Percentiles rank a stretch among this genome's conserved stretches.
phyloP scores from a whole-genome alignment of 2,329 filamentous ascomycete genomes.

The Camillea tinctor region DNA sequence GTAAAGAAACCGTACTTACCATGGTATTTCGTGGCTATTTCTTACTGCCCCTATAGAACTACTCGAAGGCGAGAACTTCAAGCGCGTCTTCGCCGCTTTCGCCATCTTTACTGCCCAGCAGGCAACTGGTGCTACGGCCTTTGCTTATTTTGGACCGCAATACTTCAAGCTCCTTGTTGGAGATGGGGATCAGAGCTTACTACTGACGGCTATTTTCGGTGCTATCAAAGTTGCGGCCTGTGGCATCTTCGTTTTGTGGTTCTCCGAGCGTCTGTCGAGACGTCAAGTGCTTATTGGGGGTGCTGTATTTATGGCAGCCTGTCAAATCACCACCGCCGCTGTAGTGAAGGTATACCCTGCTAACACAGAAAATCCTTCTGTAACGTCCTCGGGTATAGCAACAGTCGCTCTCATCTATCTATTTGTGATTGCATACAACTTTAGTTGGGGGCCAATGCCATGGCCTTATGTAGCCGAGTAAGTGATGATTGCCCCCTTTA shows the following conservation, averaged over 20 bases:
- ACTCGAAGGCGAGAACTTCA: constrained; percentile 43
- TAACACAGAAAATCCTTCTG: constrained; percentile 22
- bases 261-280: constrained; percentile 48
- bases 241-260: constrained; percentile 49
- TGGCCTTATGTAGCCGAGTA: constrained; percentile 49
- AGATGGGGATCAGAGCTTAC: constrained; percentile 41
- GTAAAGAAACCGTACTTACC: constrained; percentile 12
- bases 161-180: constrained; percentile 53
- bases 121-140: constrained; percentile 52
- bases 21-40: background rate
- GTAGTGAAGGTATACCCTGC: constrained; percentile 42
- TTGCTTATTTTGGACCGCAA: constrained; percentile 55
- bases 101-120: constrained; percentile 51
- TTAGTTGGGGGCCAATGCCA: constrained; percentile 49
- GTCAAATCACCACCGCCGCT: constrained; percentile 43
- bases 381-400: constrained; percentile 43
- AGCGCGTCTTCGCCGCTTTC: constrained; percentile 42
- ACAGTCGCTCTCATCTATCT: constrained; percentile 56
- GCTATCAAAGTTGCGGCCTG: constrained; percentile 52
- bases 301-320: constrained; percentile 43
- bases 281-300: constrained; percentile 42
- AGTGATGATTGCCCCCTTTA: constrained; percentile 8
- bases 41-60: constrained; percentile 36
- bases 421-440: constrained; percentile 51
- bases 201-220: constrained; percentile 53